Evolutionary conservation across 2,329 filamentous ascomycete species (phyloP), one percentile per base, ranked within the genome.

Genomic region (Ilyonectria sp.): DNA sequence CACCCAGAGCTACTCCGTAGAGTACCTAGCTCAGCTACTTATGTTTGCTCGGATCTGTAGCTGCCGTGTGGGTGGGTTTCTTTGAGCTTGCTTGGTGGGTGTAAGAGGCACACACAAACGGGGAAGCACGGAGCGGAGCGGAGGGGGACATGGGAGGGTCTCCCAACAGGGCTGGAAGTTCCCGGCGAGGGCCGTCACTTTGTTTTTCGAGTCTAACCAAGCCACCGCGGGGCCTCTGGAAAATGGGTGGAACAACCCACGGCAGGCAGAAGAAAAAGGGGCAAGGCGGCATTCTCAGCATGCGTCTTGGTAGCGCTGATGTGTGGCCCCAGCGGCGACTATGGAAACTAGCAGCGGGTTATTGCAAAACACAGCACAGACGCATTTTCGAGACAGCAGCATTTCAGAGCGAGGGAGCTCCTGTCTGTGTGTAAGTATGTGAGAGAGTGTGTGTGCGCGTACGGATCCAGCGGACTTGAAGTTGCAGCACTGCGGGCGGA

Each of bases 191-290:
- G 40, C 56, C 55, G 49, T 56, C 56, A 43, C 37, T 31, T 43
- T 59, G 33, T 52, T 56, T 57, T 61, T 61, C 7, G 19, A 40
- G 29, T 53, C 52, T 40, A 57, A 43, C 37, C 53, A 59, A 52
- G 43, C 15, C 26, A 31, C 47, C 31, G 19, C 23, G 53, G 33
- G 37, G 17, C 21, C 37, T 53, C 10, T 37, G 40, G 57, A 65
- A 55, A 29, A 54, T n/a, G 56, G 56, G 56, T 65, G 62, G 62
- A 60, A 65, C 63, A 29, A 21, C 26, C 26, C 6, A 26, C 26
- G 26, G 26, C 5, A 26, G 23, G 40, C 50, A 43, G 50, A 37
- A 49, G 29, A n/a, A 47, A 65, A 57, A 44, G 37, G 63, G 63
- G 63, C 40, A n/a, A 43, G 60, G 40, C 40, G 40, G 40, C 40